These are phyloP conservation scores for Aspergillus fumigatiaffinis DNA, from an alignment of 2,329 filamentous ascomycete species.

Conservation along the genomic window DNA sequence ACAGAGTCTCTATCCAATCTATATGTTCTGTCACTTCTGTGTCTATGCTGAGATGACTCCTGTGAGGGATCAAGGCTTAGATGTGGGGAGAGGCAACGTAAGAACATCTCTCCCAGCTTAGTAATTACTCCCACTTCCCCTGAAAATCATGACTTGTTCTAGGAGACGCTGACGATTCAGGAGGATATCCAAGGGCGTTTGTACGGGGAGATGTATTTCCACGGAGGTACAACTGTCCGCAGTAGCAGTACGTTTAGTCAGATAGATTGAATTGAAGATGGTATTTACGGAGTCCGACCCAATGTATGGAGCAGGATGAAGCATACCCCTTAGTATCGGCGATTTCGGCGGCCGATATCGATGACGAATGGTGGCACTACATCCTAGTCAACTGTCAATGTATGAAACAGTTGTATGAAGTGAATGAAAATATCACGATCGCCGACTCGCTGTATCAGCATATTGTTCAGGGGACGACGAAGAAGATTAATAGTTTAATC, in stretches of 20 bases:
- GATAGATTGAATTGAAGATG: neutral
- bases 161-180: neutral
- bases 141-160: conserved; percentile 20
- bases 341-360: neutral
- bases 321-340: too few species aligned
- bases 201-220: neutral
- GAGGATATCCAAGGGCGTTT: neutral
- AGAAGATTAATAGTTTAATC: neutral
- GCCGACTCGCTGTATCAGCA: neutral
- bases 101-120: neutral
- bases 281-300: neutral
- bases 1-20: neutral
- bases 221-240: neutral
- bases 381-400: neutral
- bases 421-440: neutral
- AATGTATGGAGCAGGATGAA: neutral
- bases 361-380: neutral
- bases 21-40: neutral
- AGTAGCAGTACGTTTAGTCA: neutral
- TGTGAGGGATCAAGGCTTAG: neutral
- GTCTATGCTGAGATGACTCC: neutral
- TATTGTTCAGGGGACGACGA: neutral
- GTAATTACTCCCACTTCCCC: conserved; percentile 7
- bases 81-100: neutral
- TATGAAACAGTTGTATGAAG: neutral